Conservation (phyloP, 768 basidiomycete species). For the Kwoniella sp. region DNA sequence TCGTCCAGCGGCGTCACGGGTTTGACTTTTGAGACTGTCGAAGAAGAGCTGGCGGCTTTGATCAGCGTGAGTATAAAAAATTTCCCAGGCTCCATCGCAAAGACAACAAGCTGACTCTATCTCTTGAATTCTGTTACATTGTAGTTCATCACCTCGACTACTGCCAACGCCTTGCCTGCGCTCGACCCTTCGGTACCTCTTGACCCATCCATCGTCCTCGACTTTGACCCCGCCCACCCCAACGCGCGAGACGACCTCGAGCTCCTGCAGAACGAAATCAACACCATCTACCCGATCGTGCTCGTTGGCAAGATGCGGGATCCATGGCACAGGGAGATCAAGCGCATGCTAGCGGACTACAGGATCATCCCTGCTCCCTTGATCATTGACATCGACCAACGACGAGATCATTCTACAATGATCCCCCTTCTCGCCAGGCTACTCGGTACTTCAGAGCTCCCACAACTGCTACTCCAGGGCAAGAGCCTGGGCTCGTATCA, state of each 20-base stretch:
- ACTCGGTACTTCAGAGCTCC: slow-evolving; percentile 41
- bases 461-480: slow-evolving; percentile 48
- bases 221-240: slow-evolving; percentile 54
- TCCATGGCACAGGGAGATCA: slow-evolving; percentile 54
- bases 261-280: slow-evolving; percentile 48
- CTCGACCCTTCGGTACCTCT: slow-evolving; percentile 46
- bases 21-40: slow-evolving; percentile 25
- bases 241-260: slow-evolving; percentile 45
- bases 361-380: slow-evolving; percentile 50
- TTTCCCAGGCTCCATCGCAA: too few species aligned
- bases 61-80: slow-evolving; percentile 37
- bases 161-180: slow-evolving; percentile 49
- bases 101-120: too few species aligned
- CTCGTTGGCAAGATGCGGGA: slow-evolving; percentile 55
- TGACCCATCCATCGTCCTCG: slow-evolving; percentile 49
- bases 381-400: slow-evolving; percentile 55
- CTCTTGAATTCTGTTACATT: not conserved
- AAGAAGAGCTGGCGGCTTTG: slow-evolving; percentile 49
- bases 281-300: slow-evolving; percentile 51
- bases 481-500: slow-evolving; percentile 45
- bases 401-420: slow-evolving; percentile 37
- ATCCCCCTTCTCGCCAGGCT: slow-evolving; percentile 47
- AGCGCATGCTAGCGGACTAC: slow-evolving; percentile 49
- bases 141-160: slow-evolving; percentile 53
- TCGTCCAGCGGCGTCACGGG: not conserved